Evolutionary conservation across 1,284 basidiomycete genomes (phyloP).

Genomic region (Serendipita sp.): DNA sequence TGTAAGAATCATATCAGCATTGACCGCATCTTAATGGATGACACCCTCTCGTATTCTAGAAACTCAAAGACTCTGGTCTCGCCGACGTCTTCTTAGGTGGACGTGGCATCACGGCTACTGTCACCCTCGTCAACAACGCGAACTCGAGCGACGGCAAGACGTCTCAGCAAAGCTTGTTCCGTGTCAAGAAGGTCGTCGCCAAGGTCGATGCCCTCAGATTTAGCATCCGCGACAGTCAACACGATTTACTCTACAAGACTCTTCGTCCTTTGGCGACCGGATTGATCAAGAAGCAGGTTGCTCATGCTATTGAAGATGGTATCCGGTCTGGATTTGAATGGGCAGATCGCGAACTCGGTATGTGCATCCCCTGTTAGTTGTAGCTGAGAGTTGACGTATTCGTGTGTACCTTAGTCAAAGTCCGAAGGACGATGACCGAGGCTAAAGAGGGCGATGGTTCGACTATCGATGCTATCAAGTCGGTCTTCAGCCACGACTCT

Average conservation of each 20-base stretch:
- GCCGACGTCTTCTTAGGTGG: conserved; percentile 86
- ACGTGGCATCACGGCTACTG: conserved; percentile 47
- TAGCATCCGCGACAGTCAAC: conserved; percentile 66
- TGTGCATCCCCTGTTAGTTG: neutral
- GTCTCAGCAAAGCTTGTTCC: conserved; percentile 45
- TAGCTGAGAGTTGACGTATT: neutral
- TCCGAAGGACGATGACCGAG: conserved; percentile 21
- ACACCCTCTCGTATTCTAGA: conserved; percentile 18
- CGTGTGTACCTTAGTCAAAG: conserved; percentile 19
- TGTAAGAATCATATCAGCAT: conserved; percentile 3
- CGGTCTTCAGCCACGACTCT: neutral
- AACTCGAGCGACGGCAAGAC: conserved; percentile 41
- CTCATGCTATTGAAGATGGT: conserved; percentile 66
- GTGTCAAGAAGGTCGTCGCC: conserved; percentile 62
- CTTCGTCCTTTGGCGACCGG: conserved; percentile 58
- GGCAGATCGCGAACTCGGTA: conserved; percentile 66
- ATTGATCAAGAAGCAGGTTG: conserved; percentile 82
- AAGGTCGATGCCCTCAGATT: conserved; percentile 81
- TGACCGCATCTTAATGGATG: neutral
- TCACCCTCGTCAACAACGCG: conserved; percentile 46
- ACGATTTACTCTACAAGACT: conserved; percentile 82
- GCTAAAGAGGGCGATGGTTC: neutral
- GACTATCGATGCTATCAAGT: neutral
- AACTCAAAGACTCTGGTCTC: conserved; percentile 77
- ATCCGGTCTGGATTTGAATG: conserved; percentile 75